Evolutionary conservation across 2,329 filamentous ascomycete genomes (phyloP), one percentile per base, ranked within the genome.

Genomic region (Stagonosporopsis cucurbitacearum): DNA sequence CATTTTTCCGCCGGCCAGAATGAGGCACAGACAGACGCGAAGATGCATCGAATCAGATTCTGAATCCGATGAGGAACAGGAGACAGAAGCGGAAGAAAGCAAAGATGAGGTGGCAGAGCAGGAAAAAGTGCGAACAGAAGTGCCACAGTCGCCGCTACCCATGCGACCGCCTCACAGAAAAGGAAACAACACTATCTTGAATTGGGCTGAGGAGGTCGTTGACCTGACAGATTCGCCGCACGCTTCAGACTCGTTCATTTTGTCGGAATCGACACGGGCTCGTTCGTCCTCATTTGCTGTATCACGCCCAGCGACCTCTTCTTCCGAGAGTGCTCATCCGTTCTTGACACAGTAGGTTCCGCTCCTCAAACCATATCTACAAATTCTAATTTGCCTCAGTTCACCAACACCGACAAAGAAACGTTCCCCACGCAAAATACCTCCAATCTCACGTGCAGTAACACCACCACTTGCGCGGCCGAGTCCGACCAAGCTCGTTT

Each of bases 401-500:
- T 73, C 70, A 19, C 72, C 73, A 12, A 73, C 71, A 11, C 71
- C 70, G 4, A 72, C 62, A 11, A 74, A 73, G 33, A 57, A 57
- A 26, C 67, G 69, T 33, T 75, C 72, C 13, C 74, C 73, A 3
- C 53, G 64, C 32, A 77, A 77, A 62, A 65, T 66, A 11, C 68
- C 67, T 12, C 69, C 71, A 4, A 57, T 70, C 26, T 54, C 62
- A 22, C 70, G 72, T 11, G 68, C 73, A 20, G 52, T 48, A 7
- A 77, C 74, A 17, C 74, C 74, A 30, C 67, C 72, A 6, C 51
- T 66, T 6, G 60, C 58, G n/a, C 65, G 63, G 33, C 30, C 49
- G 1, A 70, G 67, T 40, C 73, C 71, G 0, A 63, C 66, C 3
- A 74, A 74, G 51, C 71, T 76, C 13, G 67, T 70, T 13, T 76